phyloP scores from a whole-genome alignment of 768 basidiomycete genomes.

The Crepidotus variabilis region DNA sequence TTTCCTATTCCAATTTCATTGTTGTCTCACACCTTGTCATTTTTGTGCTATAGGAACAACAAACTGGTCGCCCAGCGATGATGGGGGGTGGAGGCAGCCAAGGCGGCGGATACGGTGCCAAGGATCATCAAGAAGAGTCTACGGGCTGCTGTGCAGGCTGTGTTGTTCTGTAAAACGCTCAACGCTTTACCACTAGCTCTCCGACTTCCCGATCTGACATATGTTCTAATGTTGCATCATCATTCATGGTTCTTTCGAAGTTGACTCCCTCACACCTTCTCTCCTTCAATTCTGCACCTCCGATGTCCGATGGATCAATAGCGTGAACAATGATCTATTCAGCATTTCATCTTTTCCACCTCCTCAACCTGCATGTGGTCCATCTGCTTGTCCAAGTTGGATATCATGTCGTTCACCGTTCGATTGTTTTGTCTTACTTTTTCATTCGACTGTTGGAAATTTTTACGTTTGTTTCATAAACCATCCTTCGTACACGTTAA shows the following conservation, averaged over 20 bases:
- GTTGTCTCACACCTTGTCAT: neutral
- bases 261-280: too few species aligned
- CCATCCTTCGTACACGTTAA: neutral
- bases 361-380: too few species aligned
- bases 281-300: too few species aligned
- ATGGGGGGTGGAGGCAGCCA: slow-evolving; percentile 37
- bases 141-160: slow-evolving; percentile 68
- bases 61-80: slow-evolving; percentile 68
- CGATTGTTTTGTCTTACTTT: neutral
- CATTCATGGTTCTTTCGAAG: neutral
- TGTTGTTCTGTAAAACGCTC: slow-evolving; percentile 45
- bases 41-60: slow-evolving; percentile 54
- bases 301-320: too few species aligned
- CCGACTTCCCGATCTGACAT: neutral
- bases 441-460: too few species aligned
- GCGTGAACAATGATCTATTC: too few species aligned
- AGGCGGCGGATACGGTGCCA: slow-evolving; percentile 49
- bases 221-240: neutral
- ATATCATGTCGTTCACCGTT: neutral
- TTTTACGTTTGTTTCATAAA: neutral
- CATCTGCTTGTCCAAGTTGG: neutral
- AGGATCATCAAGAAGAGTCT: slow-evolving; percentile 49
- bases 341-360: too few species aligned
- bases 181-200: neutral
- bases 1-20: neutral